phyloP scores from a whole-genome alignment of 352 stramenopile species.

The Phytophthora vignae region DNA sequence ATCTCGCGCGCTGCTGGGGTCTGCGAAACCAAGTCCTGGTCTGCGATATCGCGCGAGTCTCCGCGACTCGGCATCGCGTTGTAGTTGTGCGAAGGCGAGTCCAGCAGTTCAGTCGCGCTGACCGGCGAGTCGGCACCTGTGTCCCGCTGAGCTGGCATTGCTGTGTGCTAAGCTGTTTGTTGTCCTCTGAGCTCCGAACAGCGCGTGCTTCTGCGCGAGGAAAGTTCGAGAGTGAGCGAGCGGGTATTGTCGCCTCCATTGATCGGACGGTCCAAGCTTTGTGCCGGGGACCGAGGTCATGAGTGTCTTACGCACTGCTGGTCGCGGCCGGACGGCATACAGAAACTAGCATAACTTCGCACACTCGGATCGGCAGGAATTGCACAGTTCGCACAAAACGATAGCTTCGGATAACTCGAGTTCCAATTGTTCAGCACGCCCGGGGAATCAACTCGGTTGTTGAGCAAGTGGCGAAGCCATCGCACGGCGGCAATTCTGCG shows the following conservation, averaged over 20 bases:
- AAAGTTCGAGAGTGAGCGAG: slow-evolving; percentile 27
- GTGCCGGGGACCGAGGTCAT: slow-evolving; percentile 24
- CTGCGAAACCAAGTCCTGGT: slow-evolving; percentile 30
- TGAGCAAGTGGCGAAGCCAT: not conserved
- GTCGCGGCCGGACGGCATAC: slow-evolving; percentile 7
- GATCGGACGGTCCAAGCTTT: slow-evolving; percentile 21
- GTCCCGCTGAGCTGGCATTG: slow-evolving; percentile 1
- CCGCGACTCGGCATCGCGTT: slow-evolving; percentile 29
- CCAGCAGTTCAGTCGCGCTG: slow-evolving; percentile 23
- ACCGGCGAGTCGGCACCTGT: slow-evolving; percentile 16
- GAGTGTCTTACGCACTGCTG: slow-evolving; percentile 28
- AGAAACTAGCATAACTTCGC: slow-evolving; percentile 34
- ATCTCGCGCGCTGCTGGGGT: slow-evolving; percentile 28
- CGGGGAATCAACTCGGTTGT: slow-evolving; percentile 11
- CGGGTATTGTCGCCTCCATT: not conserved
- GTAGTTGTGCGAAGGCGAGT: slow-evolving; percentile 24
- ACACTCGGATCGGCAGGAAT: slow-evolving; percentile 35
- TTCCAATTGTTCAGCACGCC: slow-evolving; percentile 31
- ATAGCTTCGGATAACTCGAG: slow-evolving; percentile 20
- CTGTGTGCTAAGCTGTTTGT: not conserved
- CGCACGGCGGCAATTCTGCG: not conserved
- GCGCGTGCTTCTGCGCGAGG: slow-evolving; percentile 12
- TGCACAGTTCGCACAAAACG: slow-evolving; percentile 1
- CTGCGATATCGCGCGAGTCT: slow-evolving; percentile 27
- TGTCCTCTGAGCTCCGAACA: not conserved